Conservation (phyloP, 2,329 filamentous ascomycete species). For the Cladosporium sp. region DNA sequence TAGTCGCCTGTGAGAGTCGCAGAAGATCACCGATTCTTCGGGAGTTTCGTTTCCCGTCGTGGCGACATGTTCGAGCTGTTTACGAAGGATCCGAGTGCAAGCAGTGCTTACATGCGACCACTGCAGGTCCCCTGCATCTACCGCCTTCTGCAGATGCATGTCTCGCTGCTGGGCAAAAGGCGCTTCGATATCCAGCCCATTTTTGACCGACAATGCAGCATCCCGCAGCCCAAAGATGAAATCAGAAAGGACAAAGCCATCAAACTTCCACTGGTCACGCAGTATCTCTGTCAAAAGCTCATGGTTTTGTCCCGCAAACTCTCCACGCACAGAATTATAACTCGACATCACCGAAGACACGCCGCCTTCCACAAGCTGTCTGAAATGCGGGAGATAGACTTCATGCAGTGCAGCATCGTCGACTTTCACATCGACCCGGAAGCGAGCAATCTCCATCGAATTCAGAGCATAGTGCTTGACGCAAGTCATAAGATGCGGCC, state of each 20-base stretch:
- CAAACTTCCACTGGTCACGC: constrained; percentile 23
- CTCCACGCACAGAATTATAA: constrained; percentile 25
- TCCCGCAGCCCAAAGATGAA: constrained; percentile 24
- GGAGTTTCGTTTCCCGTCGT: not conserved
- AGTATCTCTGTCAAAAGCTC: constrained; percentile 22
- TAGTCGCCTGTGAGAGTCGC: constrained; percentile 21
- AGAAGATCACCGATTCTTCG: constrained; percentile 18
- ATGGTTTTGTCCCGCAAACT: constrained; percentile 23
- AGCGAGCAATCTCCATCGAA: constrained; percentile 36
- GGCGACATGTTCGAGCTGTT: constrained; percentile 9
- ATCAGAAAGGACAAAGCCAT: constrained; percentile 24
- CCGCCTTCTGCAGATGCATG: constrained; percentile 5
- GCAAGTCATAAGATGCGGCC: constrained; percentile 33
- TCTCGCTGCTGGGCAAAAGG: constrained; percentile 22
- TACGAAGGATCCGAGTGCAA: constrained; percentile 17
- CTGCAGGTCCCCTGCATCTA: constrained; percentile 9
- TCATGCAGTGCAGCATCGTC: constrained; percentile 32
- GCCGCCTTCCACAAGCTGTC: constrained; percentile 19
- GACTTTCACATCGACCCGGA: constrained; percentile 31
- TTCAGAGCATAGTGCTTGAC: constrained; percentile 36
- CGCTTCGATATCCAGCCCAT: constrained; percentile 24
- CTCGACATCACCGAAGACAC: constrained; percentile 22
- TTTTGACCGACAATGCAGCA: constrained; percentile 22
- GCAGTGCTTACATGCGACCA: constrained; percentile 13
- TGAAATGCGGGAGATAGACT: constrained; percentile 30